Evolutionary conservation across 139 green algal genomes (phyloP).

Genomic region (Chlamydomonas schloesseri): DNA sequence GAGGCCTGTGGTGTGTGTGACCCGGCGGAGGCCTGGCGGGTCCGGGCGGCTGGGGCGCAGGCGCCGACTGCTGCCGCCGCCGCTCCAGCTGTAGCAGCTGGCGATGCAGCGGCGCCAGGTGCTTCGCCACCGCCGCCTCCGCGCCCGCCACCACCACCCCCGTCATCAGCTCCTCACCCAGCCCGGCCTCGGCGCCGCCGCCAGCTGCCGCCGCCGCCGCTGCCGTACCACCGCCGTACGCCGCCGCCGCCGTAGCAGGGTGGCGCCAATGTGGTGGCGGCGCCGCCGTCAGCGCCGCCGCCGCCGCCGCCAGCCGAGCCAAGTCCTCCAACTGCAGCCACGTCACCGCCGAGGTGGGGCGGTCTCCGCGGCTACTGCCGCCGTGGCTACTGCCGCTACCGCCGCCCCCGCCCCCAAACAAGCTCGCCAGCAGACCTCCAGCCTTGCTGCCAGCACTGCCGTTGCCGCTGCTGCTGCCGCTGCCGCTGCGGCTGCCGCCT

Average conservation of each 20-base stretch:
- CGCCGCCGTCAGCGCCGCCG: slow-evolving; percentile 9
- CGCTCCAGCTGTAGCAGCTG: not conserved
- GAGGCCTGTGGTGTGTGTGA: too few species aligned
- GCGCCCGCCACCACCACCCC: not conserved
- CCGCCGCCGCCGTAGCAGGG: slow-evolving; percentile 6
- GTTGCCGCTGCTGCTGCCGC: not conserved
- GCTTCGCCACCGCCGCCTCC: not conserved
- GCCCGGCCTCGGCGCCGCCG: not conserved
- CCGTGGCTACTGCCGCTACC: not conserved
- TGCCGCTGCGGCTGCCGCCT: not conserved
- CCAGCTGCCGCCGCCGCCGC: not conserved
- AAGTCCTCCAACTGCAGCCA: slow-evolving; percentile 5
- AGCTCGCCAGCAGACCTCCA: not conserved
- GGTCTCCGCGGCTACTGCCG: not conserved
- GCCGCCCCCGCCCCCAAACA: slow-evolving; percentile 8
- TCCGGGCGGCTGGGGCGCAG: not conserved
- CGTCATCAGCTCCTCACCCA: not conserved
- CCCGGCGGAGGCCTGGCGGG: too few species aligned
- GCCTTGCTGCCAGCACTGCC: not conserved
- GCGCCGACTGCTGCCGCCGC: not conserved
- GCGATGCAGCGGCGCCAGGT: not conserved
- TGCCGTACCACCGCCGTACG: not conserved
- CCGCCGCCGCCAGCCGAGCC: slow-evolving; percentile 26
- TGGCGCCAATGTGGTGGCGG: too few species aligned
- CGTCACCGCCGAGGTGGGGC: not conserved